phyloP scores from a whole-genome alignment of 805 yeast genomes.

The Spathaspora hagerdaliae region DNA sequence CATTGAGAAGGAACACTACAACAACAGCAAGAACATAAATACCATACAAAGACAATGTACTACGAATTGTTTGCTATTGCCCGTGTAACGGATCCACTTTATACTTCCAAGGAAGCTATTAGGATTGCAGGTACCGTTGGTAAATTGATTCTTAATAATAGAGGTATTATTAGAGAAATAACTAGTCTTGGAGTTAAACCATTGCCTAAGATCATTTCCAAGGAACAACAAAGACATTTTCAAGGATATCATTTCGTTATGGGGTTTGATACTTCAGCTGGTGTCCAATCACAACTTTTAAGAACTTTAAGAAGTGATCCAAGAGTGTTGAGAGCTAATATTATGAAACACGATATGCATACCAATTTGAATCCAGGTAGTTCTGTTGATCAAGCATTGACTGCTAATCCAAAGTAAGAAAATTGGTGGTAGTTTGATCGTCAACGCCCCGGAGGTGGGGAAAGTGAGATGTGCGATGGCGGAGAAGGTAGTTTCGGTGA shows the following conservation, averaged over 20 bases:
- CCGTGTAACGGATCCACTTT: constrained; percentile 62
- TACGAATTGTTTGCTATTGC: constrained; percentile 90
- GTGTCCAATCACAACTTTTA: constrained; percentile 80
- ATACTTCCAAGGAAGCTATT: constrained; percentile 36
- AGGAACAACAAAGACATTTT: constrained; percentile 84
- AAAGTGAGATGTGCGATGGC: neutral
- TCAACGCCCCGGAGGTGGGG: neutral
- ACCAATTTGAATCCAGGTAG: constrained; percentile 53
- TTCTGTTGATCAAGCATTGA: constrained; percentile 46
- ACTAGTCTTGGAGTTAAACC: constrained; percentile 74
- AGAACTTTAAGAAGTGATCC: constrained; percentile 85
- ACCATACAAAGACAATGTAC: constrained; percentile 60
- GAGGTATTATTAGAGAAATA: constrained; percentile 89
- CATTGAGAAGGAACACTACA: neutral
- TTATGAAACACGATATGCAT: constrained; percentile 58
- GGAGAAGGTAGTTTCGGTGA: neutral
- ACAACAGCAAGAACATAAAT: neutral
- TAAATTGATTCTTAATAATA: constrained; percentile 73
- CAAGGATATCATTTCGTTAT: constrained; percentile 86
- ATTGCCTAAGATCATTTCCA: constrained; percentile 76
- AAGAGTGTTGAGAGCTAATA: constrained; percentile 76
- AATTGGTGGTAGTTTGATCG: neutral
- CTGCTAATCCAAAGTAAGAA: constrained; percentile 9
- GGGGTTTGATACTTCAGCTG: constrained; percentile 81
- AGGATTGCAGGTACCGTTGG: constrained; percentile 66